Percentiles rank a stretch among this genome's conserved stretches.
Conservation (phyloP, 192 early-diverging fungal species). For the Backusella parvicylindrica region DNA sequence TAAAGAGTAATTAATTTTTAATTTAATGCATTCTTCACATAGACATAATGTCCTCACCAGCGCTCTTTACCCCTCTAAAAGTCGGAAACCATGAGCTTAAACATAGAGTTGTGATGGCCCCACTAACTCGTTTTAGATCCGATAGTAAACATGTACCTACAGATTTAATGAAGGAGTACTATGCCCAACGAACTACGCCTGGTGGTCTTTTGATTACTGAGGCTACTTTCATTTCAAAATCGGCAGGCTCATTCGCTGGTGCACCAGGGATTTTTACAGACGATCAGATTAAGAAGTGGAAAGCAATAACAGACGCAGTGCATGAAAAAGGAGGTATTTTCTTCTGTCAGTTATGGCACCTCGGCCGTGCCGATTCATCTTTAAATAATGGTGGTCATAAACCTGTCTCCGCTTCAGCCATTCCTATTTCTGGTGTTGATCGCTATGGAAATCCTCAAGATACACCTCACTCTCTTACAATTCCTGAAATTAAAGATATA, state of each 20-base stretch:
- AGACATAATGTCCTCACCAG: not conserved
- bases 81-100: conserved; percentile 4
- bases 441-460: not conserved
- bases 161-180: conserved; percentile 13
- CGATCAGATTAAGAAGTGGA: conserved; percentile 48
- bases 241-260: conserved; percentile 2
- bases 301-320: conserved; percentile 47
- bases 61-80: conserved; percentile 22
- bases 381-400: not conserved
- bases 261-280: conserved; percentile 34
- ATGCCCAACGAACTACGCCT: conserved; percentile 15
- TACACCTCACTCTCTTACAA: conserved; percentile 16
- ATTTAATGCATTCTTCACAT: not conserved
- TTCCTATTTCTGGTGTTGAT: conserved; percentile 12
- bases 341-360: conserved; percentile 53
- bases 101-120: conserved; percentile 23
- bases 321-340: conserved; percentile 53
- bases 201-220: conserved; percentile 25
- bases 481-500: conserved; percentile 9
- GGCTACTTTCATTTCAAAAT: conserved; percentile 10
- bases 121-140: conserved; percentile 18
- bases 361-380: conserved; percentile 12
- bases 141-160: not conserved
- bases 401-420: conserved; percentile 25
- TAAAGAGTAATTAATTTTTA: not conserved